Evolutionary conservation across 1,284 basidiomycete species (phyloP).

Genomic region (Austroboletus novae-zelandiae): DNA sequence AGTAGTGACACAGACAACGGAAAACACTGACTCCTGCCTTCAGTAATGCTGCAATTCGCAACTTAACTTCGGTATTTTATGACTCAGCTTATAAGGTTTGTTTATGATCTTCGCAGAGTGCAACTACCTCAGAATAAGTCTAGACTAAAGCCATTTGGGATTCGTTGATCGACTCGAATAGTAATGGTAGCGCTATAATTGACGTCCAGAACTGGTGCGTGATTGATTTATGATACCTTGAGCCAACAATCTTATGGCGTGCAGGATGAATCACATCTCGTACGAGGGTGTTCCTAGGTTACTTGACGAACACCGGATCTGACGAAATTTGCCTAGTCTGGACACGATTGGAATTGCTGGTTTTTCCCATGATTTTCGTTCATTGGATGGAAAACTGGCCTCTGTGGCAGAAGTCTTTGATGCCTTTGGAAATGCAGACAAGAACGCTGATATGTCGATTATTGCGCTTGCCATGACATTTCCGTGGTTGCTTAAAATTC

Average conservation of each 20-base stretch:
- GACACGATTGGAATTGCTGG: constrained; percentile 62
- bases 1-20: constrained; percentile 37
- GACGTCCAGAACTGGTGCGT: constrained; percentile 45
- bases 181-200: constrained; percentile 34
- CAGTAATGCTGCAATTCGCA: constrained; percentile 44
- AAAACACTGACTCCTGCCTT: constrained; percentile 48
- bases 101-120: background rate
- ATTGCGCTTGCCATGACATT: constrained; percentile 41
- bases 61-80: constrained; percentile 33
- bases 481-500: constrained; percentile 44
- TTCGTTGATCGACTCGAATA: constrained; percentile 37
- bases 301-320: constrained; percentile 9
- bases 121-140: background rate
- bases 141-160: constrained; percentile 44
- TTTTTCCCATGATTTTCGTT: constrained; percentile 57
- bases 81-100: background rate
- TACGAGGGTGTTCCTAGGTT: constrained; percentile 23
- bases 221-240: too few relatives aligned
- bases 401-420: constrained; percentile 48
- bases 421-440: constrained; percentile 24
- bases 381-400: constrained; percentile 47
- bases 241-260: too few relatives aligned
- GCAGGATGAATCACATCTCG: constrained; percentile 54
- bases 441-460: constrained; percentile 11
- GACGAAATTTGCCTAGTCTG: constrained; percentile 40